A percentile compares a stretch with the other conserved stretches of the same genome.
Evolutionary conservation across 305 asterid species (phyloP).

Genomic region (Solanum hybrid): DNA sequence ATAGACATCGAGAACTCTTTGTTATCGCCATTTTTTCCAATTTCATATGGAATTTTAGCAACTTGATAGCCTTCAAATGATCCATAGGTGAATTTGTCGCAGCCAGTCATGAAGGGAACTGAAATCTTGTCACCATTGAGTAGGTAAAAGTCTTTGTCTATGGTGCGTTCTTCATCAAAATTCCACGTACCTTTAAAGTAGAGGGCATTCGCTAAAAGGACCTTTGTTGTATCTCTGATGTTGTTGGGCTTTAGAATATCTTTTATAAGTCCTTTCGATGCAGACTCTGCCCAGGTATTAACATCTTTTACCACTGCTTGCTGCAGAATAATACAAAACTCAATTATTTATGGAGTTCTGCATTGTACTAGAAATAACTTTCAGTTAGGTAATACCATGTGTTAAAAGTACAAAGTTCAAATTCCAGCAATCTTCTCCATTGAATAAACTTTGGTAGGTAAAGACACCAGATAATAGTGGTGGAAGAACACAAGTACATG

Average conservation of each 20-base stretch:
- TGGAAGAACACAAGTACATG: no score
- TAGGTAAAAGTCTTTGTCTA: not conserved
- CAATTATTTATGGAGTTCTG: not conserved
- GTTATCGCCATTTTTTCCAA: not conserved
- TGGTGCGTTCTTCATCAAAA: not conserved
- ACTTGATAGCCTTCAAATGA: constrained; percentile 7
- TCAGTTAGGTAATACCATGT: not conserved
- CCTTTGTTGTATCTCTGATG: not conserved
- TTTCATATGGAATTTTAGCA: constrained; percentile 1
- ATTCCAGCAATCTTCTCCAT: not conserved
- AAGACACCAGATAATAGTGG: no score
- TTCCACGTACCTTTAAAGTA: not conserved
- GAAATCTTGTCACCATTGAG: not conserved
- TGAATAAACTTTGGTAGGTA: no score
- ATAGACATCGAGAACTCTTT: not conserved
- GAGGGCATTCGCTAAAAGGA: not conserved
- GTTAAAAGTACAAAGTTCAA: not conserved
- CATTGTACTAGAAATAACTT: not conserved
- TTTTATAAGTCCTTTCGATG: constrained; percentile 2
- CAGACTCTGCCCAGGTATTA: constrained; percentile 1
- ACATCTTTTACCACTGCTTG: not conserved
- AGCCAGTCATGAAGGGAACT: constrained; percentile 13
- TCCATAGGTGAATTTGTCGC: not conserved
- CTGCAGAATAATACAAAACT: not conserved
- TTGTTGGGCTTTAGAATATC: not conserved